Evolutionary conservation across 2,329 filamentous ascomycete species (phyloP).

Genomic region (Lecanosticta acicola): DNA sequence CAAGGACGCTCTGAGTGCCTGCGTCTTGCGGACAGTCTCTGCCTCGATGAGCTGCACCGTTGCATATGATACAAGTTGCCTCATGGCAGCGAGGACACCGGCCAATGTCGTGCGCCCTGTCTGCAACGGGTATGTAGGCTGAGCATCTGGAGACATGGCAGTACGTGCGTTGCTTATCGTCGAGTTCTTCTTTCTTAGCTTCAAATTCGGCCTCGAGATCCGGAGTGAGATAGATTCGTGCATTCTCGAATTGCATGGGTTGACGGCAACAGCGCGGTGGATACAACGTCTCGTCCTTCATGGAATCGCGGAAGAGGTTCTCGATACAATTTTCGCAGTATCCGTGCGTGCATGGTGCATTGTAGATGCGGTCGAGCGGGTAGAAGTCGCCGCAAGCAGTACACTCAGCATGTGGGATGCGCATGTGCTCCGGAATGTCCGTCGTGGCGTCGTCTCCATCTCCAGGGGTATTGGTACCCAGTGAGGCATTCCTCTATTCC

Average conservation of each 20-base stretch:
- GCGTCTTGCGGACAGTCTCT: conserved; percentile 5
- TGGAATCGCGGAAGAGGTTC: conserved; percentile 2
- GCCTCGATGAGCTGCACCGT: neutral
- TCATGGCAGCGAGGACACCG: neutral
- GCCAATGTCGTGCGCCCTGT: neutral
- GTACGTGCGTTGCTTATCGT: conserved; percentile 11
- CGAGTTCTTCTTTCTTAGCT: conserved; percentile 10
- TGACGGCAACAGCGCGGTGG: conserved; percentile 12
- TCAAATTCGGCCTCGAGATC: neutral
- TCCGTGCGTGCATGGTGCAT: conserved; percentile 2
- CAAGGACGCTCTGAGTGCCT: conserved; percentile 1
- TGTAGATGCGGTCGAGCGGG: neutral
- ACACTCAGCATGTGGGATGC: neutral
- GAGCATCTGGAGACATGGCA: conserved; percentile 11
- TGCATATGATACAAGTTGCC: conserved; percentile 7
- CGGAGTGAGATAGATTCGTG: neutral
- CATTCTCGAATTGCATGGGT: neutral
- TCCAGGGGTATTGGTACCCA: neutral
- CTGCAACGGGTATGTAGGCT: conserved; percentile 1
- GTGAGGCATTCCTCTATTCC: neutral
- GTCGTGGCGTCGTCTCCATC: neutral
- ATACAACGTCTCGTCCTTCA: conserved; percentile 7
- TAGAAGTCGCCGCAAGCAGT: neutral
- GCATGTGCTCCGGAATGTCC: neutral
- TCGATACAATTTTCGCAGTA: conserved; percentile 11